A percentile compares a stretch with the other conserved stretches of the same genome.
These are phyloP conservation scores for Epichloe sylvatica DNA, from an alignment of 2,329 filamentous ascomycete species.

Conservation along the genomic window DNA sequence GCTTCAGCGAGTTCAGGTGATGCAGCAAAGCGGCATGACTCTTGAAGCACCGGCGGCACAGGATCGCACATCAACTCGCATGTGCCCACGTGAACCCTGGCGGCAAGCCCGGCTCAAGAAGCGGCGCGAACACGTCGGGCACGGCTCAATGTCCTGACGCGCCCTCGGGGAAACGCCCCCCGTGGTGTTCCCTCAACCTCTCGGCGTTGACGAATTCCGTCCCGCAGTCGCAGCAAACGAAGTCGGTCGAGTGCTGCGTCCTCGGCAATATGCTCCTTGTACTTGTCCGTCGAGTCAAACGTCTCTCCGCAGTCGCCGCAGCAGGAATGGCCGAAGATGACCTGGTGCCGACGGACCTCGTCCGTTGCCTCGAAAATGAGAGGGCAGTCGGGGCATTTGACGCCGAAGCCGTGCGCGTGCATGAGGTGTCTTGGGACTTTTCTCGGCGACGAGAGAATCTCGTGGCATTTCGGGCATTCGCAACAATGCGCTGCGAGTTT, in stretches of 20 bases:
- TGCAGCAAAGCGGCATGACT: background rate
- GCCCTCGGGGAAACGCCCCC: background rate
- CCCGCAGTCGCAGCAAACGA: slow-evolving; percentile 5
- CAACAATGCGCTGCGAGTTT: background rate
- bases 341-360: background rate
- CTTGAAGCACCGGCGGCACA: slow-evolving; percentile 1
- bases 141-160: background rate
- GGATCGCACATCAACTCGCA: background rate
- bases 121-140: background rate
- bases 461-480: background rate
- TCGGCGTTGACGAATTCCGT: background rate
- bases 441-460: background rate
- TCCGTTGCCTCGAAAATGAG: background rate
- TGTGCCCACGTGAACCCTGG: background rate
- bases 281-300: background rate
- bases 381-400: background rate
- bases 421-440: background rate
- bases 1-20: slow-evolving; percentile 1
- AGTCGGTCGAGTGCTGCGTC: background rate
- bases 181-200: background rate
- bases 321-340: background rate
- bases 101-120: background rate
- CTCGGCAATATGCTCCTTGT: background rate
- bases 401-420: background rate
- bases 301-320: background rate